phyloP scores from a whole-genome alignment of 495 filamentous ascomycete genomes.

The Aspergillus leporis region DNA sequence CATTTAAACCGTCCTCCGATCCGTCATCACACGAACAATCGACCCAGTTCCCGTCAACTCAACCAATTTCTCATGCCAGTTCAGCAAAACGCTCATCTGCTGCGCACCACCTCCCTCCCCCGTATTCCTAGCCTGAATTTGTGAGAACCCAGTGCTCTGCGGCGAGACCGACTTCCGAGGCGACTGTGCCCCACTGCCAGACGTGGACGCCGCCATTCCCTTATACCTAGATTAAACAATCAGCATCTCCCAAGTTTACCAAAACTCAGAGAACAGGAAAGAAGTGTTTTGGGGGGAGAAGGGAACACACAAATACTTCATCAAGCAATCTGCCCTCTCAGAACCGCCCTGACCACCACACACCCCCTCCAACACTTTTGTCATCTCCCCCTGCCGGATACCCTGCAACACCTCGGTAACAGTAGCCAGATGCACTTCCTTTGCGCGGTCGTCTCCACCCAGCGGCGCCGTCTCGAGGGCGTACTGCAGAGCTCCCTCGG shows the following conservation, averaged over 20 bases:
- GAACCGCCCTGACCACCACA: conserved; percentile 68
- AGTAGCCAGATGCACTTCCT: conserved; percentile 80
- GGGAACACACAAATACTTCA: conserved; percentile 51
- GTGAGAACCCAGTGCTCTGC: conserved; percentile 84
- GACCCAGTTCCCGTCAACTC: conserved; percentile 84
- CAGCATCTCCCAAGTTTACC: neutral
- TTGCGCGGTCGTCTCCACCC: conserved; percentile 70
- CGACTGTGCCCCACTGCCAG: conserved; percentile 34
- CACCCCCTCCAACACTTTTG: conserved; percentile 74
- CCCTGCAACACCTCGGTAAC: conserved; percentile 87
- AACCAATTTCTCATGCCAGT: conserved; percentile 95
- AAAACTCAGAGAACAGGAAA: too few relatives aligned
- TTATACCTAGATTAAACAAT: conserved; percentile 60
- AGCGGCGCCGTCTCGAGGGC: conserved; percentile 76
- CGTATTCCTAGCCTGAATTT: conserved; percentile 68
- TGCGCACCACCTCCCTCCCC: conserved; percentile 76
- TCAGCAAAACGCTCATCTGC: conserved; percentile 89
- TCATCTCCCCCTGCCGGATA: conserved; percentile 89
- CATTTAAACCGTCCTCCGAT: conserved; percentile 76
- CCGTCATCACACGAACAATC: conserved; percentile 89
- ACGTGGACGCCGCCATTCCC: conserved; percentile 65
- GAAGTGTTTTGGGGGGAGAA: conserved; percentile 2
- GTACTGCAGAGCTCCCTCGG: conserved; percentile 77
- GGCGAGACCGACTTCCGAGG: conserved; percentile 63
- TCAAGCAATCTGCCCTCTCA: conserved; percentile 59